Evolutionary conservation across 2,329 filamentous ascomycete species (phyloP), one percentile per base, ranked within the genome.

Genomic region (Escovopsis sp.): DNA sequence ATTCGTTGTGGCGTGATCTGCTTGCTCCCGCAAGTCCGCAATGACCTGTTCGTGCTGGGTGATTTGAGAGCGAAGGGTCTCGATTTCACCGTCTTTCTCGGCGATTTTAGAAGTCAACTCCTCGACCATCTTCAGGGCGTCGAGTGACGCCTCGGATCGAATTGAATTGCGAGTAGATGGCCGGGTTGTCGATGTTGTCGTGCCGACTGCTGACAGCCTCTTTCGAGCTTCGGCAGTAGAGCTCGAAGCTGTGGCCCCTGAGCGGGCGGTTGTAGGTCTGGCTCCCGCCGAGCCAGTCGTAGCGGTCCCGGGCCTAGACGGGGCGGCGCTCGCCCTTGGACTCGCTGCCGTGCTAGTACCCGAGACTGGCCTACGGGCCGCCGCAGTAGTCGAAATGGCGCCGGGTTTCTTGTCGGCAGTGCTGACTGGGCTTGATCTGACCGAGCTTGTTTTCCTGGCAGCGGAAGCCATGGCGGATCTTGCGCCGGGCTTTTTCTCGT

Each of bases 51-150:
- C 64, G 1, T 72, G 74, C 8, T 67, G 58, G 43, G 67, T 60
- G 39, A 80, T 67, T 50, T 79, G 70, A 6, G 64, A 62, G 55
- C 73, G 75, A 27, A 80, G 65, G 11, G 68, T 58, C 41, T 71
- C 66, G 9, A 79, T 70, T 51, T 77, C 71, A 7, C 66, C 56
- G 51, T 79, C 74, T 47, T 72, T 75, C 29, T 72, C 66, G 5
- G 65, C 63, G 16, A 81, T 62, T 57, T 78, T 77, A 7, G 64
- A 57, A 61, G 75, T 79, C 35, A 81, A 63, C 37, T 74, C 69
- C 39, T 79, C 75, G 4, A 74, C 60, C 51, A 76, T 74, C 58
- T 74, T 78, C 15, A 67, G 55, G 7, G 59, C 49, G 10, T 66
- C 63, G 13, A 63, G 55, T 16, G 66, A 62, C 30, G 64, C 56